Evolutionary conservation across 352 stramenopile genomes (phyloP).

Genomic region (Hyaloperonospora arabidopsidis): DNA sequence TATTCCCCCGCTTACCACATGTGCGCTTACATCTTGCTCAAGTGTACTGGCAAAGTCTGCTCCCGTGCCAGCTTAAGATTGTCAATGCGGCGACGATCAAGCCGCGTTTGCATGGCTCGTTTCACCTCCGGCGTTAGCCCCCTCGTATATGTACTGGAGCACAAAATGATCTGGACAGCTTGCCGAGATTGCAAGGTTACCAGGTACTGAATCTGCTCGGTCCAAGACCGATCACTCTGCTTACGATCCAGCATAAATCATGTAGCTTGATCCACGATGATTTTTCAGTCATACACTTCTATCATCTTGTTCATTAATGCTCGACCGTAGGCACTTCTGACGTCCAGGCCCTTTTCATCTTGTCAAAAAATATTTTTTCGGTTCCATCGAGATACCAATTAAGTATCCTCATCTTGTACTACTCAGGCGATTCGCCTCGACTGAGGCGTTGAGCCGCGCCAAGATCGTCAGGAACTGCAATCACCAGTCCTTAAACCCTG

Average conservation of each 20-base stretch:
- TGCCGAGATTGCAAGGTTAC: neutral
- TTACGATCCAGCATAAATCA: neutral
- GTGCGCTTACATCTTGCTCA: too few relatives aligned
- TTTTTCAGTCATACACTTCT: neutral
- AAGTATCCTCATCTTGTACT: neutral
- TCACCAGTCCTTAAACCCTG: too few relatives aligned
- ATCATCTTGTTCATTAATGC: slow-evolving; percentile 5
- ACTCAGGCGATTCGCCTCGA: neutral
- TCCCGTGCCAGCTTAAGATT: neutral
- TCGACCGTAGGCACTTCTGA: neutral
- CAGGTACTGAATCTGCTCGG: slow-evolving; percentile 4
- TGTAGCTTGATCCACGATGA: slow-evolving; percentile 4
- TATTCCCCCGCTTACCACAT: neutral
- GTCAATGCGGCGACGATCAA: neutral
- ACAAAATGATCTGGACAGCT: neutral
- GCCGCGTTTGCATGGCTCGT: neutral
- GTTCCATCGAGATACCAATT: neutral
- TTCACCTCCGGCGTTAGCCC: neutral
- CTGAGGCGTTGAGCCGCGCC: slow-evolving; percentile 1
- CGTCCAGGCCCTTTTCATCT: neutral
- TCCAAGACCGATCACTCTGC: neutral
- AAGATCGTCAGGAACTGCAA: neutral
- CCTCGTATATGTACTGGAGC: neutral
- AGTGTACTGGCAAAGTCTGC: neutral
- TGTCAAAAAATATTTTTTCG: neutral